Percentiles rank a stretch among this genome's conserved stretches.
Conservation (phyloP, 2,329 filamentous ascomycete genomes). For the Canariomyces notabilis region DNA sequence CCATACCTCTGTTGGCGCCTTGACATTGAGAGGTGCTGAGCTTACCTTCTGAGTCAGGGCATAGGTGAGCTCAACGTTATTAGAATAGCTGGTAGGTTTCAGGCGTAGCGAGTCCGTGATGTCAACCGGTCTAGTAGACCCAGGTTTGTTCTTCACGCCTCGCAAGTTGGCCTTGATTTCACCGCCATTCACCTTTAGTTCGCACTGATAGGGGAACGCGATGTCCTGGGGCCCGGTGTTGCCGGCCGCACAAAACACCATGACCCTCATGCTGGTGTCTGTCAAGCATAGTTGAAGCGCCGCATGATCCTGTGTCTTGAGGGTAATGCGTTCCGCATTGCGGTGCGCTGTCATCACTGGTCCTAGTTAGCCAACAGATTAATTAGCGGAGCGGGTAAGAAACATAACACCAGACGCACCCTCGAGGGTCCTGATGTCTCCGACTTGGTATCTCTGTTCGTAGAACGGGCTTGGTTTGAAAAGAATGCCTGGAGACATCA, state of each 20-base stretch:
- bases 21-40: slow-evolving; percentile 3
- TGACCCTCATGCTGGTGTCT: slow-evolving; percentile 62
- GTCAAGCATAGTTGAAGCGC: slow-evolving; percentile 50
- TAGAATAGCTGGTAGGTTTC: slow-evolving; percentile 62
- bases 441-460: slow-evolving; percentile 59
- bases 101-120: slow-evolving; percentile 73
- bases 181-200: slow-evolving; percentile 82
- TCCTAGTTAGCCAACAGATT: slow-evolving; percentile 19
- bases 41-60: slow-evolving; percentile 79
- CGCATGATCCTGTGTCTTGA: slow-evolving; percentile 48
- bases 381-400: background rate
- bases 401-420: slow-evolving; percentile 45
- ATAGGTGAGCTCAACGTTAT: slow-evolving; percentile 82
- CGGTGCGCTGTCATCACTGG: slow-evolving; percentile 53
- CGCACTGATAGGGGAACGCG: slow-evolving; percentile 85
- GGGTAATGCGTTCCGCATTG: slow-evolving; percentile 41
- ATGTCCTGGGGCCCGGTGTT: slow-evolving; percentile 65
- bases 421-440: slow-evolving; percentile 63
- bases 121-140: slow-evolving; percentile 88
- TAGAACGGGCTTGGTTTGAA: slow-evolving; percentile 84
- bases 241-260: slow-evolving; percentile 78
- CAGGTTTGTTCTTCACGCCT: slow-evolving; percentile 92
- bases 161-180: slow-evolving; percentile 91
- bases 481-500: slow-evolving; percentile 21
- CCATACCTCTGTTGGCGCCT: slow-evolving; percentile 13